These are phyloP conservation scores for Flaveria ramosissima DNA, from an alignment of 129 eudicot species.

Conservation along the genomic window DNA sequence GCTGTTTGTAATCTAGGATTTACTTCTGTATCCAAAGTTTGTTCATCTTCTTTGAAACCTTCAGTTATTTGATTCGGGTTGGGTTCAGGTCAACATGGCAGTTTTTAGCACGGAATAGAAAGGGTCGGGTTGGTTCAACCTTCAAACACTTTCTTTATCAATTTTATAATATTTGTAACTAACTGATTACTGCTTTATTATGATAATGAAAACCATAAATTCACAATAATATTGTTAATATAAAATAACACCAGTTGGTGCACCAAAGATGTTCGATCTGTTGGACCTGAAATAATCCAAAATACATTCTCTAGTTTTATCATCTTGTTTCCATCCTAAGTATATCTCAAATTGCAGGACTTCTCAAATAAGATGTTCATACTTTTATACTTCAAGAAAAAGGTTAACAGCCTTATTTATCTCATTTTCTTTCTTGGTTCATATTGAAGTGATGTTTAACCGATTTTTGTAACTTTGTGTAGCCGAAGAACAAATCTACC, in stretches of 20 bases:
- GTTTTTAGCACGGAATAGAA: neutral
- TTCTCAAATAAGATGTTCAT: constrained; percentile 92
- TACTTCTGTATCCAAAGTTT: constrained; percentile 63
- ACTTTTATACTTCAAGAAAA: constrained; percentile 72
- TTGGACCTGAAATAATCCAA: neutral
- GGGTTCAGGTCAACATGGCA: neutral
- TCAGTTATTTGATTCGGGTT: neutral
- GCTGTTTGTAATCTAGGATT: constrained; percentile 83
- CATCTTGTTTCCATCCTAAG: constrained; percentile 20
- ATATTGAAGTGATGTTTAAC: neutral
- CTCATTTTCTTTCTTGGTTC: neutral
- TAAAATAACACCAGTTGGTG: neutral
- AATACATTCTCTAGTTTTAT: neutral
- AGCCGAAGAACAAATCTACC: constrained; percentile 48
- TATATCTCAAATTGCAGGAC: constrained; percentile 57
- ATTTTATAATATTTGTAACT: neutral
- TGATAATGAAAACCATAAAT: neutral
- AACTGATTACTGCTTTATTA: neutral
- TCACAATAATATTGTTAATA: neutral
- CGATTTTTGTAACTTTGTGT: constrained; percentile 18
- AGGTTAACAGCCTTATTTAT: constrained; percentile 43
- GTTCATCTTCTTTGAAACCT: constrained; percentile 5
- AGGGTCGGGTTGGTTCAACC: neutral
- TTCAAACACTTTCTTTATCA: neutral
- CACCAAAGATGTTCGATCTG: too few relatives aligned